Conservation (phyloP, 176 grass and related monocot genomes). For the barley (Hordeum vulgare) region DNA sequence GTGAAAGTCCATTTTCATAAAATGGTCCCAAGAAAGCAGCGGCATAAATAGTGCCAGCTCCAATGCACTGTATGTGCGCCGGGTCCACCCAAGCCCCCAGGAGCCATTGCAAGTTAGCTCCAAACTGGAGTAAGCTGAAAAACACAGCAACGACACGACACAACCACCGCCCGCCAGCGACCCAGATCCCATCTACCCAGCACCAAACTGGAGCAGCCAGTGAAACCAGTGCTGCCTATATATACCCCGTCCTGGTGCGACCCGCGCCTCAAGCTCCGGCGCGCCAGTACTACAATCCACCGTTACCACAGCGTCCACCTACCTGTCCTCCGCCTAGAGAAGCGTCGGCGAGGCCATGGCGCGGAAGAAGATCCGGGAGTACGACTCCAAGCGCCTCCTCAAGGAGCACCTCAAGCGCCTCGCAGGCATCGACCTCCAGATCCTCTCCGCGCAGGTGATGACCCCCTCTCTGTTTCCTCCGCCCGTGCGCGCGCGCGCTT, state of each 20-base stretch:
- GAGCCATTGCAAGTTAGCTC: no score
- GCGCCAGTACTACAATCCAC: not conserved
- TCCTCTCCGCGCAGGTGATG: conserved; percentile 74
- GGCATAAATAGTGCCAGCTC: no score
- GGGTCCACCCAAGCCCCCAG: no score
- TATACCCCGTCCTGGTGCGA: not conserved
- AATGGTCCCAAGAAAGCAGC: no score
- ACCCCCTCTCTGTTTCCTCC: not conserved
- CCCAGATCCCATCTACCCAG: conserved; percentile 12
- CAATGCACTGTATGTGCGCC: no score
- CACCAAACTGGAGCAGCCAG: not conserved
- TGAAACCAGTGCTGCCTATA: not conserved
- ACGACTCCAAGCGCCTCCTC: conserved; percentile 94
- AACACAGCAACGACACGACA: not conserved
- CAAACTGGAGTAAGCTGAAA: no score
- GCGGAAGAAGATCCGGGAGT: conserved; percentile 97
- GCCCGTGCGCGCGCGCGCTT: no score
- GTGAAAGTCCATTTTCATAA: no score
- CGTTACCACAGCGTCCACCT: not conserved
- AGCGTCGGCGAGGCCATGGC: conserved; percentile 44
- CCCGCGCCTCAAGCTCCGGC: not conserved
- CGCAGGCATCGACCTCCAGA: conserved; percentile 68
- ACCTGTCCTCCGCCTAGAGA: not conserved
- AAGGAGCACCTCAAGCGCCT: conserved; percentile 88
- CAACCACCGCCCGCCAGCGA: not conserved